Conservation (phyloP, 73 alveolate species). For the Paramecium bursaria region DNA sequence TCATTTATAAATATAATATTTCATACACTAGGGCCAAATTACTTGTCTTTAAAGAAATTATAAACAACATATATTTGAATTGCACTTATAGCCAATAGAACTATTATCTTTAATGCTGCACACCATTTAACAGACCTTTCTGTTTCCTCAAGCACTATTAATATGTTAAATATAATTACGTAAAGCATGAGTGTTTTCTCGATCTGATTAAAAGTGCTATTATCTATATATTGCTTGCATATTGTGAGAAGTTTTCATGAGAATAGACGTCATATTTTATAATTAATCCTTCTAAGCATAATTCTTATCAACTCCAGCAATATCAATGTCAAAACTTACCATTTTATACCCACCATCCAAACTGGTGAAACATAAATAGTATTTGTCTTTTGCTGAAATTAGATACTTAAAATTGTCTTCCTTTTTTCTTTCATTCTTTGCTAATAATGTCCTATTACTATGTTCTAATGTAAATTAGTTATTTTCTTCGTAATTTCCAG, state of each 20-base stretch:
- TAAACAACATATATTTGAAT: constrained; percentile 34
- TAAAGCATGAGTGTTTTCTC: constrained; percentile 30
- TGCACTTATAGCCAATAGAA: background rate
- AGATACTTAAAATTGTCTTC: background rate
- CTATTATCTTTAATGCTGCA: background rate
- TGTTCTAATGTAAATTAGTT: constrained; percentile 12
- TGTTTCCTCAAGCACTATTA: constrained; percentile 4
- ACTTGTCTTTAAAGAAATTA: constrained; percentile 32
- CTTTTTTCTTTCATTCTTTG: background rate
- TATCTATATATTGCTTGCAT: constrained; percentile 9
- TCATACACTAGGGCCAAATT: constrained; percentile 18
- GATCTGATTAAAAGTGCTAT: background rate
- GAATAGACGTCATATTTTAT: background rate
- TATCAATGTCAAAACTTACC: constrained; percentile 55
- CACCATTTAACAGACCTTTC: constrained; percentile 60
- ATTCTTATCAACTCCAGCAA: constrained; percentile 50
- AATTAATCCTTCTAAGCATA: constrained; percentile 44
- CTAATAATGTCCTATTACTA: constrained; percentile 6
- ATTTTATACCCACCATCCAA: constrained; percentile 3
- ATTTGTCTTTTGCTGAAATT: background rate
- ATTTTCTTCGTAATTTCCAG: constrained; percentile 22
- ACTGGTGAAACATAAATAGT: constrained; percentile 31
- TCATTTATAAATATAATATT: background rate
- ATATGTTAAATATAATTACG: background rate
- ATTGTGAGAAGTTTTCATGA: constrained; percentile 2